Conservation (phyloP, 2,329 filamentous ascomycete species). For the Diaporthe capsici region DNA sequence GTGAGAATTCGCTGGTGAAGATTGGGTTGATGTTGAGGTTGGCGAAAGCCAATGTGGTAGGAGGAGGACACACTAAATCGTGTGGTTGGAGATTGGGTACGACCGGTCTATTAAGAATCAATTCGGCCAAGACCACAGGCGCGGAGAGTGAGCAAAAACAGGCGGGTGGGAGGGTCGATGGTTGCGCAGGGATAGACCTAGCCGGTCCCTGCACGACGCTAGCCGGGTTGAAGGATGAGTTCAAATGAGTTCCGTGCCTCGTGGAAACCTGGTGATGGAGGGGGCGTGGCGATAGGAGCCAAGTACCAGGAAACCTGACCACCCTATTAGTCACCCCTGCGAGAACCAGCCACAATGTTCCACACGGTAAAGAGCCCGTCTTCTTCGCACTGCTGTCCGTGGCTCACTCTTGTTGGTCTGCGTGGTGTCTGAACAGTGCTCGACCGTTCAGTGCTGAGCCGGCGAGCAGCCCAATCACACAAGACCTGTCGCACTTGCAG, state of each 20-base stretch:
- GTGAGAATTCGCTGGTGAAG: slow-evolving; percentile 34
- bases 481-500: slow-evolving; percentile 19
- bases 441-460: slow-evolving; percentile 16
- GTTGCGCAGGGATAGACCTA: slow-evolving; percentile 30
- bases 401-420: slow-evolving; percentile 1
- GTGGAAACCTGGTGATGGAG: slow-evolving; percentile 39
- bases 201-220: slow-evolving; percentile 18
- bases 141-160: slow-evolving; percentile 28
- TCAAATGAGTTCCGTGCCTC: slow-evolving; percentile 39
- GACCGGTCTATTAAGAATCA: slow-evolving; percentile 39
- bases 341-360: slow-evolving; percentile 41
- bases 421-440: slow-evolving; percentile 23
- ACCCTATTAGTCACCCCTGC: slow-evolving; percentile 43
- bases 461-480: slow-evolving; percentile 29
- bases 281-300: slow-evolving; percentile 44
- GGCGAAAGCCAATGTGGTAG: slow-evolving; percentile 46
- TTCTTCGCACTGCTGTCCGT: slow-evolving; percentile 33
- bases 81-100: slow-evolving; percentile 43
- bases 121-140: slow-evolving; percentile 31
- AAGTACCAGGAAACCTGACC: not conserved
- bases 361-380: slow-evolving; percentile 33
- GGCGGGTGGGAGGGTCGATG: slow-evolving; percentile 16
- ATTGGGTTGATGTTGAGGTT: slow-evolving; percentile 40
- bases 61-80: slow-evolving; percentile 35
- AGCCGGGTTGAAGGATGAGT: slow-evolving; percentile 25